Base-by-base conservation (phyloP, 768 basidiomycete species). In the Suillus decipiens region DNA sequence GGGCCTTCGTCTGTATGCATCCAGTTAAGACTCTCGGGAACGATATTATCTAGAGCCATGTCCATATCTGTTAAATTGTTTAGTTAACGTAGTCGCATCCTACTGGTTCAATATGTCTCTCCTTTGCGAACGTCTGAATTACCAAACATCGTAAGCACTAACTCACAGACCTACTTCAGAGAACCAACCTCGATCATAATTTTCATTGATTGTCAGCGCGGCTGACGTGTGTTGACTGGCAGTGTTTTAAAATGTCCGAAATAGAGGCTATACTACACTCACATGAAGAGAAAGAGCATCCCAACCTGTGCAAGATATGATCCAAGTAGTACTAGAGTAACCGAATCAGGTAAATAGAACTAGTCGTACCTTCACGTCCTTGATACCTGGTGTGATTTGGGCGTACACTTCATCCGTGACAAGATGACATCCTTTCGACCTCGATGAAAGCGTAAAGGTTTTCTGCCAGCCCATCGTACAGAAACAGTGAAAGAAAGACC, bases 261-360 rank as follows among this genome's bases (percentile, higher is more conserved):
- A 33, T 50, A 37, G 5, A 24, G 33, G 54, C 39, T 17, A 33
- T 33, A 31, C 39, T 36, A 62, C 53, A 77, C 86, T 66, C 73
- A 89, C 91, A 96, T 92, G 78, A 94, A 94, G 41, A 97, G 84
- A 74, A 89, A 93, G 58, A 96, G 76, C 83, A 97, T 92, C 39
- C 95, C 95, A 67, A 89, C 83, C 89, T 95, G 61, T 11, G 56
- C 56, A n/a, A 10, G 37, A 57, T 56, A 15, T 56, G 47, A 58
- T 58, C 53, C 22, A n/a, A 60, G 33, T 28, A 43, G 10, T 47
- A 24, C 6, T 34, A 36, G 34, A 60, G 28, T 17, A 19, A 50
- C 37, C 17, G 17, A 48, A 53, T 28, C 19, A 28, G 22, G 34
- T 15, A 31, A 60, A 60, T 47, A 31, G n/a, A 22, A 24, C 3